Base-by-base conservation (phyloP, 495 filamentous ascomycete genomes). In the Penicillium waksmanii region DNA sequence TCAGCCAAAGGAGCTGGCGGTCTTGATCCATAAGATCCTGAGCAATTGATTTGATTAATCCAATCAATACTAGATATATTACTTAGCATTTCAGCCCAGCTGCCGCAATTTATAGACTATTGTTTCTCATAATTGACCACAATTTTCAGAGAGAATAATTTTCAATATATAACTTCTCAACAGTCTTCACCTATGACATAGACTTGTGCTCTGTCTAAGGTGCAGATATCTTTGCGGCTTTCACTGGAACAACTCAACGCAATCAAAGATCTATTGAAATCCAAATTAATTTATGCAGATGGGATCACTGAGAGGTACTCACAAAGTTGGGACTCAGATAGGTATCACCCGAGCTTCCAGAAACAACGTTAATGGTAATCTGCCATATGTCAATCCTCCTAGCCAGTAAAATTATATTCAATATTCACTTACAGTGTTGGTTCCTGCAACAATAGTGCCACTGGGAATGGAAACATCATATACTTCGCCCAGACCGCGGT, bases 321-420 rank as follows among this genome's bases (percentile, higher is more conserved):
- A 87, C 84, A 59, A 87, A 74, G 57, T 88, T 88, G 8, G 86
- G 86, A 42, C 75, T 80, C 58, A 89, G 67, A 60, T 79, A 88
- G 0, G 68, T 68, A 27, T 65, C 70, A 2, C 85, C 84, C 15
- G 76, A 78, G 68, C 80, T 87, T 6, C 87, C 86, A 11, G 84
- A 87, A 21, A 82, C 71, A 21, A 82, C 82, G 51, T 61, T 78
- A 56, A 89, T 85, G 3, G 82, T 81, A 21, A 89, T 82, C 73
- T 75, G 55, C 23, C 38, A 36, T 15, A 15, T 18, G 8, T 18
- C 10, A 43, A 40, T 31, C 2, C 15, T 9, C 46, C 10, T 3
- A 1, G 0, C 3, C 19, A 44, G 0, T 44, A 18, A 25, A 0
- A 1, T 15, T 13, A 23, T 7, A 31, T 2, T 2, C 3, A 31